Evolutionary conservation across 495 filamentous ascomycete species (phyloP), one percentile per base, ranked within the genome.

Genomic region (Niebla homalea): DNA sequence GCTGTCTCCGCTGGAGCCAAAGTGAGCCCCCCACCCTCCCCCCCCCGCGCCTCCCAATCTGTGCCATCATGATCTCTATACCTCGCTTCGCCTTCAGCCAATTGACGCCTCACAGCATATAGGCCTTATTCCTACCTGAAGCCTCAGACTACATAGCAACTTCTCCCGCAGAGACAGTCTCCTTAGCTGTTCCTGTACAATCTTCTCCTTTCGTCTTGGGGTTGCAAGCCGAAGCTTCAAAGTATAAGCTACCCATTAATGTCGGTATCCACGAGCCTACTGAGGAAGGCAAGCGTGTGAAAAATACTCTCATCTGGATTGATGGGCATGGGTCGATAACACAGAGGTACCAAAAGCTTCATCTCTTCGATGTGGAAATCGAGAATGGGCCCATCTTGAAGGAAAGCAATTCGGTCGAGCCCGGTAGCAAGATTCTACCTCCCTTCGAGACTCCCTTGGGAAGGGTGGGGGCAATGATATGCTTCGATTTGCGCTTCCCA

Each of bases 101-200:
- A 19, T 59, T 57, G 36, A 60, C 38, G 20, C 8, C 43, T 47
- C 48, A 53, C 39, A 36, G 41, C 7, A 14, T 44, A 36, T 52
- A 90, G 85, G 79, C 84, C 22, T 72, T 96, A 46, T 94, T 95
- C 65, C 84, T 96, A 53, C 92, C 89, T 16, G 89, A 96, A 72
- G 89, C 89, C 37, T 80, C 75, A 51, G 89, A 95, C 67, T 96
- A 94, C 70, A 89, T 94, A 53, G 79, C 76, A 39, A 69, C 71
- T 15, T 79, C 78, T 1, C 64, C 77, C 22, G 64, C 75, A 8
- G 84, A 90, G 59, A 80, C 80, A 0, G 61, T 88, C 7, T 68
- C 74, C 18, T 78, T 94, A 18, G 83, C 74, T 56, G 69, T 72
- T 45, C 72, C 85, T 4, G 71, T 71, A 36, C 60, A 70, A 1